Base-by-base conservation (phyloP, 306 rosid species). In the Echinosophora koreensis region DNA sequence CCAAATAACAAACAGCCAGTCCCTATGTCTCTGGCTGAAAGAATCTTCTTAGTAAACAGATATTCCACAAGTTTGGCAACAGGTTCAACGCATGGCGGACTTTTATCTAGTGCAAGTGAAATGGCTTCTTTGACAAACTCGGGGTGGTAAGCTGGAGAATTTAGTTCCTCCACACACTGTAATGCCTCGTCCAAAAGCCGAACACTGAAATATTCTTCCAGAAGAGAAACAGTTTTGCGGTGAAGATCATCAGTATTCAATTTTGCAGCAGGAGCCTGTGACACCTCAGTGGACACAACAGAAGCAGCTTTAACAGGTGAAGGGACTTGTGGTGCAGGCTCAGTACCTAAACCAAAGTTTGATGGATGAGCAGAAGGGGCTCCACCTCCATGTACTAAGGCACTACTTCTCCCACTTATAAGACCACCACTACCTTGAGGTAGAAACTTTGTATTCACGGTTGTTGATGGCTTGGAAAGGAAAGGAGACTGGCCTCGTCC, bases 91-190 rank as follows among this genome's bases (percentile, higher is more conserved):
- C 84, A 77, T 2, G 97, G 94, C 4, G 86, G 92, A 77, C 89
- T 90, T 77, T 86, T 88, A 75, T 93, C 99, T 18, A 96, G 90
- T 2, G 92, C 96, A 15, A 89, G 88, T 62, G 79, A 69, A 71
- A 96, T 85, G n/a, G 97, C 87, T 81, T 96, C 98, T 85, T 93
- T 96, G 54, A 96, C 98, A 82, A 96, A 39, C 87, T 96, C 98
- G 2, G 92, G 90, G 77, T 93, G 77, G 86, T 88, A 90, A 54
- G 85, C 74, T n/a, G 98, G 96, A 22, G 92, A 60, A 37, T 82
- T 87, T 4, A 96, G 88, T 74, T 96, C 99, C 89, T 91, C 98
- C 88, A 96, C 92, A 15, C 97, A 91, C 82, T 79, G 91, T 59
- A 89, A 74, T 8, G 99, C 98, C 89, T 96, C 99, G 2, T 91